A percentile compares a stretch with the other conserved stretches of the same genome.
phyloP scores from a whole-genome alignment of 306 rosid genomes.

The Fragaria iinumae region DNA sequence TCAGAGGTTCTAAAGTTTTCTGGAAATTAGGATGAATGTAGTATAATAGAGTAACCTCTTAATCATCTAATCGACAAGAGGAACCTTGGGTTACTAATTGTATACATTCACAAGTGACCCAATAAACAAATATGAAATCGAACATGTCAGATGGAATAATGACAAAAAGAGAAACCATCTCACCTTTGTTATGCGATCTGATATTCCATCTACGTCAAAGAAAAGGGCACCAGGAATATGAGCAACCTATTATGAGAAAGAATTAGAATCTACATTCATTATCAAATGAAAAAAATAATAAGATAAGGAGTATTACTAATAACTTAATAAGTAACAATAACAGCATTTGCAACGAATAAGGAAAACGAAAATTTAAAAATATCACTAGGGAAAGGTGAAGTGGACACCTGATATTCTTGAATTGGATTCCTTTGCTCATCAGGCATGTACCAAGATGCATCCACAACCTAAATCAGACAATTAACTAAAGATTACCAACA shows the following conservation, averaged over 20 bases:
- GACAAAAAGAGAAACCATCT: slow-evolving; percentile 27
- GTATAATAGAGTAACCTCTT: neutral
- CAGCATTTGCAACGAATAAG: neutral
- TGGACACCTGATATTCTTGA: slow-evolving; percentile 89
- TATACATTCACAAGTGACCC: neutral
- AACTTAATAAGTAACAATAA: slow-evolving; percentile 13
- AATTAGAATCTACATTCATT: neutral
- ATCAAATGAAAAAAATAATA: slow-evolving; percentile 4
- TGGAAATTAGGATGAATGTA: neutral
- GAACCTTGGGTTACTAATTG: neutral
- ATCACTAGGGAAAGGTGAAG: slow-evolving; percentile 5
- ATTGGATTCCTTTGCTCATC: slow-evolving; percentile 93
- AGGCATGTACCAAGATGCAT: slow-evolving; percentile 99
- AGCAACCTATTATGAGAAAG: slow-evolving; percentile 67
- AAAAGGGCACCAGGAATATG: slow-evolving; percentile 98
- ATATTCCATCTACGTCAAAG: slow-evolving; percentile 93
- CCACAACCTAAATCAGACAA: slow-evolving; percentile 60
- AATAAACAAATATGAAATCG: neutral
- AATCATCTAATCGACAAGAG: neutral
- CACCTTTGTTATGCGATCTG: slow-evolving; percentile 71
- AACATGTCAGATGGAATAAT: neutral
- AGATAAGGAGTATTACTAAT: slow-evolving; percentile 9
- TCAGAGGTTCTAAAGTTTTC: neutral
- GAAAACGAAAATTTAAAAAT: neutral
- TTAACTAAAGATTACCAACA: slow-evolving; percentile 10